Base-by-base conservation (phyloP, 257 asterid species). In the Scutellaria galericulata region DNA sequence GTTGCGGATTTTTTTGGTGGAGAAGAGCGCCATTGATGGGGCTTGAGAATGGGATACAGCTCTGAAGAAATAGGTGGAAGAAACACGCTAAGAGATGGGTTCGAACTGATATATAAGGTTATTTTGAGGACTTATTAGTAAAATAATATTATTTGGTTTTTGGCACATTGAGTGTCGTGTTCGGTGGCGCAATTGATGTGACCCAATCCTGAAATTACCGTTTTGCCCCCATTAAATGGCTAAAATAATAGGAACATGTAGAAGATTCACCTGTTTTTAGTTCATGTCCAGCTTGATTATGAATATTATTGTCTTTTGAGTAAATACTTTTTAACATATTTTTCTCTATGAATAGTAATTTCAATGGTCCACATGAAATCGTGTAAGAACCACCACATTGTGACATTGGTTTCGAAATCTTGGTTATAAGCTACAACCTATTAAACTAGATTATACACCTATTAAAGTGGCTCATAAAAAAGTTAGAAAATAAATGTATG, bases 11-110 rank as follows among this genome's bases (percentile, higher is more conserved):
- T 71, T 80, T 53, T 71, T 75, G 13, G 50, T 45, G 47, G 74
- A 74, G 35, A 63, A 53, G 50, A 77, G 78, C 80, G 71, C 85
- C 82, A 75, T 75, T 40, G 51, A 5, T 55, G 61, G 6, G 12
- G 5, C 7, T 44, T 57, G 73, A 31, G 37, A 31, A 31, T 31
- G 55, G 53, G 13, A 35, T n/a, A 14, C 22, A 51, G 51, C n/a
- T 59, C 15, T 24, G 48, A 18, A 55, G 65, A 42, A 56, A 46
- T 10, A 56, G 45, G 2, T 5, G 58, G 22, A 47, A 35, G 42
- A 13, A 5, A 45, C 37, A 4, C 37, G 37, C 12, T 0, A 50
- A 56, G 8, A 51, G 48, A 67, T 12, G 71, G 72, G 61, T 3
- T 27, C 4, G 64, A 5, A 15, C 2, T 14, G 8, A 52, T 14